Evolutionary conservation across 768 basidiomycete species (phyloP).

Genomic region (Gymnopilus dilepis): DNA sequence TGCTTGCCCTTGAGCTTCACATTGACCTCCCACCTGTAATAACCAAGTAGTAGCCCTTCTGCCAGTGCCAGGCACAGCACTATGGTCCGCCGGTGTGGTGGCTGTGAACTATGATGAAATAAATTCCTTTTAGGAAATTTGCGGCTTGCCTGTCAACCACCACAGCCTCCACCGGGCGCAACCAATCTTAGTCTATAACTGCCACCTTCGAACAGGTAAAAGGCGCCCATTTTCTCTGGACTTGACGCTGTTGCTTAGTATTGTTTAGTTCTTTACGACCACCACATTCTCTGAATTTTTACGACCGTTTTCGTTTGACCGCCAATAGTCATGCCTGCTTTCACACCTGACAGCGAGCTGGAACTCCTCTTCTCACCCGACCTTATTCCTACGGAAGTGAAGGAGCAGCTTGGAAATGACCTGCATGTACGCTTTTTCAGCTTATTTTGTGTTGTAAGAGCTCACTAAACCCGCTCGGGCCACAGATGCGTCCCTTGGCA

Average conservation of each 20-base stretch:
- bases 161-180: neutral
- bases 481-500: slow-evolving; percentile 88
- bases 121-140: neutral
- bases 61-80: neutral
- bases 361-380: slow-evolving; percentile 80
- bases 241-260: neutral
- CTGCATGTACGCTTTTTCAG: slow-evolving; percentile 59
- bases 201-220: neutral
- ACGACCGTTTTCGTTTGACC: neutral
- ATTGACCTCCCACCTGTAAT: neutral
- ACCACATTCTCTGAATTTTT: slow-evolving; percentile 1
- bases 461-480: slow-evolving; percentile 4
- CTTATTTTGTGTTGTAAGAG: neutral
- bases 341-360: slow-evolving; percentile 68
- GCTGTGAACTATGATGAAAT: slow-evolving; percentile 12
- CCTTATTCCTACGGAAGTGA: slow-evolving; percentile 72
- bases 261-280: neutral
- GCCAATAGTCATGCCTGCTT: slow-evolving; percentile 25
- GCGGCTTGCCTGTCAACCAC: slow-evolving; percentile 15
- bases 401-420: slow-evolving; percentile 60
- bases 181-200: neutral
- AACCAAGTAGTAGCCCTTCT: too few relatives aligned
- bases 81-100: neutral
- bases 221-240: neutral
- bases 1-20: neutral